A percentile compares a stretch with the other conserved stretches of the same genome.
Conservation (phyloP, 495 filamentous ascomycete species). For the Aspergillus egyptiacus region DNA sequence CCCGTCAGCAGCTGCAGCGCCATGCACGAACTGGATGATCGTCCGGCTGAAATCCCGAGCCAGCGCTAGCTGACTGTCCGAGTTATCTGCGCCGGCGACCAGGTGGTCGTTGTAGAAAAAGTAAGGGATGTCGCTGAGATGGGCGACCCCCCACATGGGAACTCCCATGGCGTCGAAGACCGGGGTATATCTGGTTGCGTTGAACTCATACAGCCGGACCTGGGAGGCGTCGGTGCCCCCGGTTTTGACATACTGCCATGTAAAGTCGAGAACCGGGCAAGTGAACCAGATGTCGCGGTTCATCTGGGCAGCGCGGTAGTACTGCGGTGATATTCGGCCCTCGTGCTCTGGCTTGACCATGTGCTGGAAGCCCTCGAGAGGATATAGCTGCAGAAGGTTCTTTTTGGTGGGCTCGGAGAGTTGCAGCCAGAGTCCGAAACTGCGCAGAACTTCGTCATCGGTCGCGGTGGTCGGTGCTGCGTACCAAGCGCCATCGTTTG, state of each 20-base stretch:
- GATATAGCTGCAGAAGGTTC: constrained; percentile 29
- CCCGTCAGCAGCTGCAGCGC: neutral
- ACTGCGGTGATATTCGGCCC: constrained; percentile 28
- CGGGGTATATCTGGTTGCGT: constrained; percentile 36
- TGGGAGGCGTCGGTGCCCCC: constrained; percentile 14
- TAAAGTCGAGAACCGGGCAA: constrained; percentile 39
- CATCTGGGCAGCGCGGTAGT: constrained; percentile 39
- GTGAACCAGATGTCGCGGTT: constrained; percentile 43
- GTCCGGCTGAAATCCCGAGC: constrained; percentile 5
- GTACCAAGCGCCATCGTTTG: constrained; percentile 32
- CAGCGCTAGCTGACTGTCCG: constrained; percentile 13
- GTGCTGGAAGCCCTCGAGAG: constrained; percentile 29
- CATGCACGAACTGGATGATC: constrained; percentile 5
- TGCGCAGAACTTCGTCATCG: constrained; percentile 24
- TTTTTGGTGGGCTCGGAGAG: constrained; percentile 22
- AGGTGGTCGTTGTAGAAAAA: constrained; percentile 28
- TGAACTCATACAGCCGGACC: constrained; percentile 38
- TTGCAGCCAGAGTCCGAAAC: constrained; percentile 23
- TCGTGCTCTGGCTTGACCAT: constrained; percentile 14
- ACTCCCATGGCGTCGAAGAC: constrained; percentile 25
- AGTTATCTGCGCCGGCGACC: constrained; percentile 22
- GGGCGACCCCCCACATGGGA: constrained; percentile 33
- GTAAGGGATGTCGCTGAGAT: constrained; percentile 44
- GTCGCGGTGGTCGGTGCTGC: constrained; percentile 15
- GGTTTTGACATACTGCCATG: constrained; percentile 30